A percentile compares a stretch with the other conserved stretches of the same genome.
phyloP scores from a whole-genome alignment of 192 early-diverging fungal species.

The Coemansia sp. region DNA sequence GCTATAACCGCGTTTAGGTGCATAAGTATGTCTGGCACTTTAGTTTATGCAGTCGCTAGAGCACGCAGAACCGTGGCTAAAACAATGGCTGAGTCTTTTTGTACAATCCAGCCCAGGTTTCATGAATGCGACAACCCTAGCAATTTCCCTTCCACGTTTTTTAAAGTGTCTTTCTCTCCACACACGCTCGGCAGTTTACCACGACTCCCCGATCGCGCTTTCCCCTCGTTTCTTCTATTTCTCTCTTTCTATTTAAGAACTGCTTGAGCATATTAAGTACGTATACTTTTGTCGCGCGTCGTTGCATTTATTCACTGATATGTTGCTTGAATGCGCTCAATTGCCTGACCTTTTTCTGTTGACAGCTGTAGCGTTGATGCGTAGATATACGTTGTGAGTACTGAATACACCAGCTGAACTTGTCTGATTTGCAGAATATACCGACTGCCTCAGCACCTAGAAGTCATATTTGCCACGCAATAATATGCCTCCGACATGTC shows the following conservation, averaged over 20 bases:
- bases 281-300: not conserved
- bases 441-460: conserved; percentile 1
- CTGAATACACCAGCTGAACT: not conserved
- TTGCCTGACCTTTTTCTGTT: no score
- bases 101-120: conserved; percentile 12
- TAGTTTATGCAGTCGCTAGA: not conserved
- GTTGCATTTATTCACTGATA: no score
- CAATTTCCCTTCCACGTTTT: conserved; percentile 7
- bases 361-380: not conserved
- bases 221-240: not conserved
- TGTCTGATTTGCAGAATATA: not conserved
- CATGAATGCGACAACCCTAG: not conserved
- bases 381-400: not conserved
- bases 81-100: conserved; percentile 11
- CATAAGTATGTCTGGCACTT: not conserved
- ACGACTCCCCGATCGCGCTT: conserved; percentile 1
- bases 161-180: conserved; percentile 16
- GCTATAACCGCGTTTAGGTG: not conserved
- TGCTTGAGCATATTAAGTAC: not conserved
- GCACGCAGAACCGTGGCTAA: conserved; percentile 3
- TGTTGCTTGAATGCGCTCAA: no score
- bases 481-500: conserved; percentile 46
- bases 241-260: not conserved
- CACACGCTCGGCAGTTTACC: conserved; percentile 10
- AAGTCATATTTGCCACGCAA: not conserved